A percentile compares a stretch with the other conserved stretches of the same genome.
Evolutionary conservation across 306 rosid genomes (phyloP).

Genomic region (Casuarina cunninghamiana): DNA sequence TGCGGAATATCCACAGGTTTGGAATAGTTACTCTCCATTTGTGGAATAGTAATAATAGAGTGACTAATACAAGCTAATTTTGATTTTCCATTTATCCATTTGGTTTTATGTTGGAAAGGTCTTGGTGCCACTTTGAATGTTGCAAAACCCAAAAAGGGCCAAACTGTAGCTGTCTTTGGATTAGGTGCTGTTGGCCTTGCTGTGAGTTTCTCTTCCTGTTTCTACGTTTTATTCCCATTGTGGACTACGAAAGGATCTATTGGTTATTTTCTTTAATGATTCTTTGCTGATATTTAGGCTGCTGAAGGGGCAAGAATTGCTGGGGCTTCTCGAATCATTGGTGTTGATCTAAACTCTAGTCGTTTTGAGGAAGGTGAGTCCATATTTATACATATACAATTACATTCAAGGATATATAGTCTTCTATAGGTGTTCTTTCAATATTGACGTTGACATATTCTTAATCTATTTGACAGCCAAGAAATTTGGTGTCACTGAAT

Average conservation of each 20-base stretch:
- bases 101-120: slow-evolving; percentile 42
- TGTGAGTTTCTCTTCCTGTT: slow-evolving; percentile 40
- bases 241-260: not conserved
- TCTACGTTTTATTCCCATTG: not conserved
- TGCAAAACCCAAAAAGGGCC: slow-evolving; percentile 81
- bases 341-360: slow-evolving; percentile 69
- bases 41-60: not conserved
- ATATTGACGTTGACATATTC: slow-evolving; percentile 1
- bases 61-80: not conserved
- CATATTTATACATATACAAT: not conserved
- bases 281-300: slow-evolving; percentile 43
- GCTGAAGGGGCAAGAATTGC: slow-evolving; percentile 90
- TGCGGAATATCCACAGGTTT: slow-evolving; percentile 92
- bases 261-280: not conserved
- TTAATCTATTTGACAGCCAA: slow-evolving; percentile 54
- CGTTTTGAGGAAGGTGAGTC: slow-evolving; percentile 71
- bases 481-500: slow-evolving; percentile 80
- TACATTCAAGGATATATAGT: too few species aligned
- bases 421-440: not conserved
- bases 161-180: slow-evolving; percentile 80
- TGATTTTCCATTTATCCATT: not conserved
- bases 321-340: slow-evolving; percentile 80
- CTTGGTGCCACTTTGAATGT: slow-evolving; percentile 88
- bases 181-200: slow-evolving; percentile 95
- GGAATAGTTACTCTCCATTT: not conserved